These are phyloP conservation scores for Penicillium cosmopolitanum DNA, from an alignment of 495 filamentous ascomycete genomes.

Conservation along the genomic window DNA sequence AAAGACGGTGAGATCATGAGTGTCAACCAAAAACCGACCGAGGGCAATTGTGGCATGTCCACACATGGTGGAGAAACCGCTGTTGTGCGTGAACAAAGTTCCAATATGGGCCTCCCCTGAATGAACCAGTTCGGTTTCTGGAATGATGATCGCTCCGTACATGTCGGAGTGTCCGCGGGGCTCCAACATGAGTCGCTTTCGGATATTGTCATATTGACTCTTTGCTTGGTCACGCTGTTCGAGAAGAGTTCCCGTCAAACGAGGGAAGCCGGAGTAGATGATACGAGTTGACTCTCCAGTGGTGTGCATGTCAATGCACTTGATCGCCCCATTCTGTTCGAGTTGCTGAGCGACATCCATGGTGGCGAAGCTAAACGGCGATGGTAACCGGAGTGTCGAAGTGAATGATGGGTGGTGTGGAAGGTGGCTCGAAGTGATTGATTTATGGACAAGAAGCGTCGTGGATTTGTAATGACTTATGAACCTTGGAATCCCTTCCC, in stretches of 20 bases:
- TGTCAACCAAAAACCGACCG: conserved; percentile 31
- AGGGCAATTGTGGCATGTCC: conserved; percentile 48
- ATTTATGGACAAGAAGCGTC: neutral
- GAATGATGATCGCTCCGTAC: conserved; percentile 37
- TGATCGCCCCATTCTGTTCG: conserved; percentile 7
- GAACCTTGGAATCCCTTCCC: neutral
- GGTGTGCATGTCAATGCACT: conserved; percentile 42
- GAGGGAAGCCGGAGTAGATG: conserved; percentile 35
- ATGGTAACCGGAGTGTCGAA: neutral
- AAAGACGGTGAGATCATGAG: conserved; percentile 27
- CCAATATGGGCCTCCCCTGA: conserved; percentile 48
- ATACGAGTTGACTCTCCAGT: conserved; percentile 40
- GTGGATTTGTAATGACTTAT: neutral
- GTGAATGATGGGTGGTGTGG: neutral
- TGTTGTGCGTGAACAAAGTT: conserved; percentile 54
- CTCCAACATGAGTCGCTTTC: conserved; percentile 34
- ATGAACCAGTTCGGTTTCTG: conserved; percentile 33
- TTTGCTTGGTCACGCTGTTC: conserved; percentile 33
- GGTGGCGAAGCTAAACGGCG: neutral
- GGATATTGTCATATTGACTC: conserved; percentile 29
- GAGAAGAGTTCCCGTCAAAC: conserved; percentile 27
- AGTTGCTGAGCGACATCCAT: neutral
- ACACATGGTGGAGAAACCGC: conserved; percentile 78
- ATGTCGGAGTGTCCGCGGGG: conserved; percentile 40
- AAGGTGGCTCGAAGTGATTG: neutral